A percentile compares a stretch with the other conserved stretches of the same genome.
Conservation (phyloP, 164 flowering plant species). For the Vitis riparia region DNA sequence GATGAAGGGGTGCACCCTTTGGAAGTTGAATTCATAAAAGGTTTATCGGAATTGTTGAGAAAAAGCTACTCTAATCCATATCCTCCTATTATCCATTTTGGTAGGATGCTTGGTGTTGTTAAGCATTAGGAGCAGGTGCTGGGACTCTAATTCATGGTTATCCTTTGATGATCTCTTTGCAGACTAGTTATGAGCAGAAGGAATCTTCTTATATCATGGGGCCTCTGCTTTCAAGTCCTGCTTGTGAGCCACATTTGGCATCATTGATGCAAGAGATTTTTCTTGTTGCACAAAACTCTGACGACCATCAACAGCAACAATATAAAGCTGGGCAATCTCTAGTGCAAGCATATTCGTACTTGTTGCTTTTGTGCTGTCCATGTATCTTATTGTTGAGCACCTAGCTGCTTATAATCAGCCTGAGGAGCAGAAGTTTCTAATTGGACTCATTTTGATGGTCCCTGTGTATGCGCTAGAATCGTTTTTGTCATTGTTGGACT, state of each 20-base stretch:
- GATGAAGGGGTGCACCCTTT: constrained; percentile 67
- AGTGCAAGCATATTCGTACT: constrained; percentile 81
- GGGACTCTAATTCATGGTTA: too few relatives aligned
- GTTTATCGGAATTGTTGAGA: too few relatives aligned
- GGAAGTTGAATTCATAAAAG: too few relatives aligned
- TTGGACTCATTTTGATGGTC: constrained; percentile 93
- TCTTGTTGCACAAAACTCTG: constrained; percentile 73
- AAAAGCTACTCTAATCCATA: too few relatives aligned
- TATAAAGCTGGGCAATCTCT: constrained; percentile 70
- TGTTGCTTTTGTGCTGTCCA: constrained; percentile 74
- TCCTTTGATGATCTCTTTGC: too few relatives aligned
- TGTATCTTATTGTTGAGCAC: constrained; percentile 87
- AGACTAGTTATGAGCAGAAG: too few relatives aligned
- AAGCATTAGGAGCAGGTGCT: too few relatives aligned
- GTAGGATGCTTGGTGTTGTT: too few relatives aligned
- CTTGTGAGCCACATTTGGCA: constrained; percentile 50
- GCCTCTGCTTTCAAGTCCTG: constrained; percentile 60
- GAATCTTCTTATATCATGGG: constrained; percentile 50
- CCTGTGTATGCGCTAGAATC: constrained; percentile 97
- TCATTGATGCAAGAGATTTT: constrained; percentile 82
- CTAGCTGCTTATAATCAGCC: constrained; percentile 90
- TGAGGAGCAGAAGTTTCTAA: constrained; percentile 96
- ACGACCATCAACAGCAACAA: constrained; percentile 61
- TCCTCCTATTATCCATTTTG: too few relatives aligned
- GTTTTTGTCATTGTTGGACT: constrained; percentile 75